Evolutionary conservation across 2,329 filamentous ascomycete species (phyloP), one percentile per base, ranked within the genome.

Genomic region (Plectosphaerella plurivora): DNA sequence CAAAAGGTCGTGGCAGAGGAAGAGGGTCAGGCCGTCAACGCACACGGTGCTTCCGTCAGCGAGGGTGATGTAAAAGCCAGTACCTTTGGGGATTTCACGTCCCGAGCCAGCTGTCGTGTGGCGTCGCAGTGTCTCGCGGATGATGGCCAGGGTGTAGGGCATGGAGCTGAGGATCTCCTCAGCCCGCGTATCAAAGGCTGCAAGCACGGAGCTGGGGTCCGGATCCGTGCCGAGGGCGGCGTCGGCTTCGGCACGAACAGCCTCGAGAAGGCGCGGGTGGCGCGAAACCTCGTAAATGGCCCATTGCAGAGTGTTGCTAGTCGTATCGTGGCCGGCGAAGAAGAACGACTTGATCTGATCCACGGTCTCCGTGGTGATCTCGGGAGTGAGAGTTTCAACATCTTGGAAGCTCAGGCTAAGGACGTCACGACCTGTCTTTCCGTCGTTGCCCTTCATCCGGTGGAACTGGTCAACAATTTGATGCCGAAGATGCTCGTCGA

Each of bases 261-360:
- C 59, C n/a, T 53, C 47, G 14, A 65, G 58, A 1, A 59, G 65
- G 2, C 53, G 52, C 0, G 71, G 68, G 0, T 63, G 62, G 3
- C 62, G 62, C 3, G 65, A 64, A 0, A 74, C 62, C 51, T 71
- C 63, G 54, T 73, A 72, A 18, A 69, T 62, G 1, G 61, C 56
- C 67, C 68, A 73, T 8, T 67, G 60, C 2, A 73, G 57, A 2
- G 67, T 58, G 53, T 65, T 68, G 36, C 65, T 66, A 1, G 71
- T 71, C 3, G 72, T 73, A 54, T 74, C 71, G 45, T 73, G 71
- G 4, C 72, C 70, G 4, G 69, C 71, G 37, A 75, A 70, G 11
- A 73, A 57, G 55, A 74, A 73, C 0, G 66, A 65, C 48, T 68
- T 68, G 33, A 74, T 55, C 54, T 72, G 68, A 49, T 71, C 66